Base-by-base conservation (phyloP, 768 basidiomycete species). In the Trametes sanguinea region DNA sequence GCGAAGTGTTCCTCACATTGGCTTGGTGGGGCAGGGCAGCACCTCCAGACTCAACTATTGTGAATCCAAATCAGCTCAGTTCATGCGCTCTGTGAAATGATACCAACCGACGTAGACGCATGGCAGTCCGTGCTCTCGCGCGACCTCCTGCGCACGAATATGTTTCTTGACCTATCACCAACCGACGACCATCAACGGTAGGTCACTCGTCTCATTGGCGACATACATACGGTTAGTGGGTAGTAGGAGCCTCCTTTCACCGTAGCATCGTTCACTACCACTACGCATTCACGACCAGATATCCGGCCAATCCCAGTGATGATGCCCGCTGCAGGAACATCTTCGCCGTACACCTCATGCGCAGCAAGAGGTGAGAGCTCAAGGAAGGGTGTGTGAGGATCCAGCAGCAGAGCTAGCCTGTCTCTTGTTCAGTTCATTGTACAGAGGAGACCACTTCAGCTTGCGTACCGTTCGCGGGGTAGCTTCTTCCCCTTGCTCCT, bases 241-340 rank as follows among this genome's bases (percentile, higher is more conserved):
- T 94, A 93, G 73, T 96, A 96, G 0, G 91, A 91, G 7, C 94
- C 94, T 13, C 94, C 94, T 73, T 95, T 95, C 30, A 94, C 92
- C 6, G 92, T 94, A 35, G 94, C 89, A 71, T 98, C 95, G 73
- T 97, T 98, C n/a, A 92, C 90, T 4, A 96, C 87, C 4, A 98
- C 75, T 65, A 97, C 86, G 69, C 92, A 95, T 74, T 95, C 92
- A 60, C 83, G 78, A 0, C 93, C 93, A 27, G 87, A 82, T 42
- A 95, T 85, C 33, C 90, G 79, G 2, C 80, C 80, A 42, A 79
- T 76, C 7, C 95, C 95, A 2, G 94, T 94, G 62, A 98, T 90
- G 45, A 98, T 83, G 3, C 94, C 95, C 1, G 94, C 95, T 0
- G 89, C 91, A 17, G 95, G 94, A 33, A 97, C 85, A 54, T 81